Evolutionary conservation across 495 filamentous ascomycete species (phyloP).

Genomic region (Mytilinidion resinicola): DNA sequence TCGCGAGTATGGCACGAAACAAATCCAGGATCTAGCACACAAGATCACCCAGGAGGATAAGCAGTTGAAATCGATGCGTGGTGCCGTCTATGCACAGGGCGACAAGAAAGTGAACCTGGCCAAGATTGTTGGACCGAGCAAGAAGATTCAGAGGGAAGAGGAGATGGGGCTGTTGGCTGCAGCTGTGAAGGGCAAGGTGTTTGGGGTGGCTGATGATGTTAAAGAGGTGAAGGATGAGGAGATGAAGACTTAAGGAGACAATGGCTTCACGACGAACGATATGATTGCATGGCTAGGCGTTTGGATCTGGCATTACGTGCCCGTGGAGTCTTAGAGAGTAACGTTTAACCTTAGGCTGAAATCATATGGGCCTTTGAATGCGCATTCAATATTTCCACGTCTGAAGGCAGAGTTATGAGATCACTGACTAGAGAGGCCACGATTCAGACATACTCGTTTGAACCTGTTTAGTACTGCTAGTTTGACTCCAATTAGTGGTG

Average conservation of each 20-base stretch:
- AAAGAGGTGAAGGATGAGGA: conserved; percentile 9
- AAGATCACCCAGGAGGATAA: conserved; percentile 64
- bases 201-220: conserved; percentile 43
- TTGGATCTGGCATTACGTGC: background rate
- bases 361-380: no score
- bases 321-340: no score
- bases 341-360: no score
- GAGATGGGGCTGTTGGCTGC: conserved; percentile 83
- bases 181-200: conserved; percentile 79
- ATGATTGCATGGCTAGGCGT: conserved; percentile 22
- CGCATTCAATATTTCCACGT: no score
- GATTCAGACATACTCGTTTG: no score
- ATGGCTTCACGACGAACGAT: conserved; percentile 2
- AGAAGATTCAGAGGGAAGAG: conserved; percentile 88
- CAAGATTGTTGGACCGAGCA: conserved; percentile 71
- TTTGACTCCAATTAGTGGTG: no score
- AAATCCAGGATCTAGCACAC: conserved; percentile 78
- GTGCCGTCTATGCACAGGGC: conserved; percentile 1
- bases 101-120: conserved; percentile 60
- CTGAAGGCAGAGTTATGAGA: no score
- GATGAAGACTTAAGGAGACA: conserved; percentile 14
- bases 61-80: conserved; percentile 29
- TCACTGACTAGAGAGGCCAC: no score
- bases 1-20: conserved; percentile 85
- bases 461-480: no score